Percentiles rank a stretch among this genome's conserved stretches.
These are phyloP conservation scores for Penicillium capsulatum DNA, from an alignment of 2,329 filamentous ascomycete species.

Conservation along the genomic window DNA sequence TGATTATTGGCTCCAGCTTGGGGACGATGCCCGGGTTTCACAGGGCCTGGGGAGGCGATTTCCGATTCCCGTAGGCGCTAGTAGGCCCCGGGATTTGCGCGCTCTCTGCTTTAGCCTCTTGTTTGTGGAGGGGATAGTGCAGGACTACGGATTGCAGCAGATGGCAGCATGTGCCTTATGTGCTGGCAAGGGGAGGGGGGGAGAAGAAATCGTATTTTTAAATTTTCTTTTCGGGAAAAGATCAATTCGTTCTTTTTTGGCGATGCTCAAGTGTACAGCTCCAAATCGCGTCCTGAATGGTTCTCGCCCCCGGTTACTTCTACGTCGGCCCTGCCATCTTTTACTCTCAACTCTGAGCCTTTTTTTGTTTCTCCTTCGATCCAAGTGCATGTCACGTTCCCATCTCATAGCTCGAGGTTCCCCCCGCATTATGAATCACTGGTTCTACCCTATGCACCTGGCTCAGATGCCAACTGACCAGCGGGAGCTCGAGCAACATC, in stretches of 20 bases:
- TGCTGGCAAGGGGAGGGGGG: conserved; percentile 13
- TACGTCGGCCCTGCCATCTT: conserved; percentile 11
- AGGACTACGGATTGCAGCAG: conserved; percentile 21
- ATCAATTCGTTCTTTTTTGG: too few species aligned
- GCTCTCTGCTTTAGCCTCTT: conserved; percentile 1
- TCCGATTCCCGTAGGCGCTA: not conserved
- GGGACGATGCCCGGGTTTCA: too few species aligned
- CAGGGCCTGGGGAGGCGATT: not conserved
- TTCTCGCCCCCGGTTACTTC: conserved; percentile 15
- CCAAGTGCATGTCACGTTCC: not conserved
- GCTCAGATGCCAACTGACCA: conserved; percentile 24
- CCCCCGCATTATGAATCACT: conserved; percentile 22
- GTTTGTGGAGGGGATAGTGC: conserved; percentile 5
- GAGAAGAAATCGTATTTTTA: not conserved
- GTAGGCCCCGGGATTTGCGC: too few species aligned
- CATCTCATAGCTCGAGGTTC: not conserved
- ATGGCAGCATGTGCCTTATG: conserved; percentile 23
- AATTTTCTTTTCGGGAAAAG: too few species aligned
- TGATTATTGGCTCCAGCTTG: too few species aligned
- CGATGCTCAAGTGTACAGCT: conserved; percentile 16
- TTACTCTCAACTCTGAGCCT: conserved; percentile 6
- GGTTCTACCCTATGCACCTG: conserved; percentile 16
- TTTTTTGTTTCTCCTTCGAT: conserved; percentile 10
- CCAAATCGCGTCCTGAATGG: conserved; percentile 16
- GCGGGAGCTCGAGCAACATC: conserved; percentile 17